Percentiles rank a stretch among this genome's conserved stretches.
Conservation (phyloP, 2,329 filamentous ascomycete species). For the Lasiodiplodia citricola region DNA sequence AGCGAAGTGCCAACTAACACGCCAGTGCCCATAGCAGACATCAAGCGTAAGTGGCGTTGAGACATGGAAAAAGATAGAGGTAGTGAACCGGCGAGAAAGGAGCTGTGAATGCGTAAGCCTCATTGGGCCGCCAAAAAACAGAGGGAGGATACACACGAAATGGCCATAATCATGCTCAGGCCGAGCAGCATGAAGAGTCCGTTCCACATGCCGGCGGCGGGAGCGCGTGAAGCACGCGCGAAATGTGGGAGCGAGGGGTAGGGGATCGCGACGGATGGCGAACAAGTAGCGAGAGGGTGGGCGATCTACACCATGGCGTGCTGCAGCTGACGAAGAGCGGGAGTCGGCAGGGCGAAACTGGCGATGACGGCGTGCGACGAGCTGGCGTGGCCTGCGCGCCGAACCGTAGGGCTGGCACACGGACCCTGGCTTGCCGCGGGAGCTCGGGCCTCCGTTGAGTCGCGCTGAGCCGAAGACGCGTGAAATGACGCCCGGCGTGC, state of each 20-base stretch:
- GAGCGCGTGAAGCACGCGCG: background rate
- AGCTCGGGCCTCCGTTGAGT: conserved; percentile 3
- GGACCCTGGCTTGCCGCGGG: background rate
- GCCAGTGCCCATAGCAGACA: conserved; percentile 91
- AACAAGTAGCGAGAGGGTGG: background rate
- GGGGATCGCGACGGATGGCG: conserved; percentile 1
- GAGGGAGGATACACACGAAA: conserved; percentile 56
- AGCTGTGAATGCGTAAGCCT: conserved; percentile 60
- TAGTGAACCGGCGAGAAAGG: conserved; percentile 89
- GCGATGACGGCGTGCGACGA: conserved; percentile 16
- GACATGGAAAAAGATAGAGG: conserved; percentile 89
- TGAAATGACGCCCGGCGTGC: background rate
- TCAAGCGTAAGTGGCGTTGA: conserved; percentile 81
- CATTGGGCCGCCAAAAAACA: background rate
- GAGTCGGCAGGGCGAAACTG: conserved; percentile 18
- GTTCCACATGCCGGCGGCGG: conserved; percentile 57
- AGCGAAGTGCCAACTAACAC: conserved; percentile 93
- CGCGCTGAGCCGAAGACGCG: conserved; percentile 1
- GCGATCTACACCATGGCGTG: conserved; percentile 8
- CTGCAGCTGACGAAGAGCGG: background rate
- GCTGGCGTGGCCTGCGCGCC: conserved; percentile 17
- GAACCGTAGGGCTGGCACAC: conserved; percentile 10
- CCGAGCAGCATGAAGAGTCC: conserved; percentile 69
- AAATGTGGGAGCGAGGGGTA: background rate
- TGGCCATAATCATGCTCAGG: conserved; percentile 69